Base-by-base conservation (phyloP, 805 yeast genomes). In the Schwanniomyces polymorphus region DNA sequence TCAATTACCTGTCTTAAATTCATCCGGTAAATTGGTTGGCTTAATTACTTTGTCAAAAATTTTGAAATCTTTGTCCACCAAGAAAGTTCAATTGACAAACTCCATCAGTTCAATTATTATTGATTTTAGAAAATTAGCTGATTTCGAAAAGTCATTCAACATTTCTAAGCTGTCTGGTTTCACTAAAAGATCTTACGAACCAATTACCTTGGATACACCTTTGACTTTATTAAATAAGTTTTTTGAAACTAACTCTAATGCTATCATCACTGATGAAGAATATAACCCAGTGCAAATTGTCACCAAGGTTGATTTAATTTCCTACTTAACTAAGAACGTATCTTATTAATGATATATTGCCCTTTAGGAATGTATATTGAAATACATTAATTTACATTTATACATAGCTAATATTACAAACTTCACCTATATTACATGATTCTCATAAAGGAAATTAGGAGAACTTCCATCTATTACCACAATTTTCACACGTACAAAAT, bases 401-500 rank as follows among this genome's bases (percentile, higher is more conserved):
- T 23, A 38, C 14, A 38, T 14, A 38, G 29, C 23, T 14, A 38
- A 25, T 37, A 21, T 11, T 37, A 37, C 27, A 18, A 37, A 7
- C 27, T 23, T 37, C 14, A 11, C 39, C 39, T 37, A 37, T 37
- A 21, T 11, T 37, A 37, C 39, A 37, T 26, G 39, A 37, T 21
- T 12, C 9, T 21, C 27, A 7, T 18, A 26, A 14, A 9, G 29
- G 5, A 38, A 38, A 4, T 48, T 65, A 91, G 27, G 96, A 88
- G 64, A 94, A 94, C 70, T 94, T 94, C 99, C 99, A 94, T 68
- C 98, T 82, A 63, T 94, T 90, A 52, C 98, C 98, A 74, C 99
- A 94, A 55, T 82, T 89, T 61, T 91, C 97, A 74, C 99, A 94
- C 3, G 97, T 91, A 75, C 99, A 94, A 65, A 94, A 94, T 1